A percentile compares a stretch with the other conserved stretches of the same genome.
Evolutionary conservation across 1,284 basidiomycete species (phyloP).

Genomic region (Porogramme epimiltina): DNA sequence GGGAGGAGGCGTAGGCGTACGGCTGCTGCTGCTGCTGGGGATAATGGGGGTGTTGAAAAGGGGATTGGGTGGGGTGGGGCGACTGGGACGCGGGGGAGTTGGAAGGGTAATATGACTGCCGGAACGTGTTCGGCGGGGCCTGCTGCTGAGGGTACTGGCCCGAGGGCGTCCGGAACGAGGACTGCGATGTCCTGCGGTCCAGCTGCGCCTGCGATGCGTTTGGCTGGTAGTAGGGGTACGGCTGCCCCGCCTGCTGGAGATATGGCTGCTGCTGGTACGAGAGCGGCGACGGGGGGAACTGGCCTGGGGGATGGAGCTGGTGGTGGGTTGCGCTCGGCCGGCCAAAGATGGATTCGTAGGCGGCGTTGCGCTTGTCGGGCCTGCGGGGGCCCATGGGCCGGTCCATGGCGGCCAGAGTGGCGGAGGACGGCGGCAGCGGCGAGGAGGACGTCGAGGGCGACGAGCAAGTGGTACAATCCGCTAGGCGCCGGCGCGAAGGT

Average conservation of each 20-base stretch:
- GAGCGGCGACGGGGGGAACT: conserved; percentile 29
- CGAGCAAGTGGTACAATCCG: conserved; percentile 20
- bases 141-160: conserved; percentile 25
- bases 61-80: conserved; percentile 1
- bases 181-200: conserved; percentile 30
- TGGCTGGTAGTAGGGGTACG: conserved; percentile 33
- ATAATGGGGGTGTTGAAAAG: not conserved
- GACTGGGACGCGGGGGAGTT: conserved; percentile 2
- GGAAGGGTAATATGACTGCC: conserved; percentile 25
- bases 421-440: conserved; percentile 1
- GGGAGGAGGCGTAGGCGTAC: conserved; percentile 28
- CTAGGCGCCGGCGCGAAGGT: conserved; percentile 16
- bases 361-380: conserved; percentile 73
- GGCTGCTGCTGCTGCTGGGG: conserved; percentile 27
- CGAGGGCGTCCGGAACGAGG: conserved; percentile 27
- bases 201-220: conserved; percentile 23
- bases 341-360: conserved; percentile 84
- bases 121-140: conserved; percentile 21
- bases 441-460: conserved; percentile 19
- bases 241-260: conserved; percentile 34
- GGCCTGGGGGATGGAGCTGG: conserved; percentile 34
- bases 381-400: conserved; percentile 69
- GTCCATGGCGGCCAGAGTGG: conserved; percentile 49
- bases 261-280: conserved; percentile 27
- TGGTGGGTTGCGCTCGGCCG: conserved; percentile 65